Evolutionary conservation across 2,329 filamentous ascomycete species (phyloP).

Genomic region (Neocatenulostroma microsporum): DNA sequence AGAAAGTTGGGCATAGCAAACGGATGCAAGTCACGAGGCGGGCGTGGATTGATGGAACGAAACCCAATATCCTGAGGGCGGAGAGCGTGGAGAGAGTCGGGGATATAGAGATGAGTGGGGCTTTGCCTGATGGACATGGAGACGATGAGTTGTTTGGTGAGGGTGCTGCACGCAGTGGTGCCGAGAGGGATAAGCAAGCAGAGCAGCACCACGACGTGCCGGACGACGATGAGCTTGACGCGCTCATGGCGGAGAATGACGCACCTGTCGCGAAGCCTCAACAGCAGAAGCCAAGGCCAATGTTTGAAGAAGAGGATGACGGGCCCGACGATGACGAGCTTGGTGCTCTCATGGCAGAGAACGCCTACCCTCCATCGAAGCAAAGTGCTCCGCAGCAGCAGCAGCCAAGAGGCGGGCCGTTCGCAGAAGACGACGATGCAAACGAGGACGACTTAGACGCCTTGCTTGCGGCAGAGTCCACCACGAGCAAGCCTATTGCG

Average conservation of each 20-base stretch:
- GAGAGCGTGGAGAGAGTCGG: conserved; percentile 14
- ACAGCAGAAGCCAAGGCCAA: conserved; percentile 3
- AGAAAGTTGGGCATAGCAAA: conserved; percentile 85
- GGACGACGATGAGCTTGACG: conserved; percentile 15
- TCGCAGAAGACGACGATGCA: conserved; percentile 12
- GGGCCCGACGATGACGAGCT: conserved; percentile 14
- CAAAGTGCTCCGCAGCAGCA: not conserved
- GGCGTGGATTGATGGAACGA: conserved; percentile 75
- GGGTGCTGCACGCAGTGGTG: not conserved
- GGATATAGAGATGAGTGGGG: conserved; percentile 11
- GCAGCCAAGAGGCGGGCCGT: conserved; percentile 4
- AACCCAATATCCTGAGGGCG: conserved; percentile 37
- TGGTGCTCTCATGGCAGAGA: conserved; percentile 12
- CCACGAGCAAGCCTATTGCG: conserved; percentile 7
- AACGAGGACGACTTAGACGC: conserved; percentile 22
- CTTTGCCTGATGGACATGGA: not conserved
- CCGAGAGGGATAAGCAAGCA: not conserved
- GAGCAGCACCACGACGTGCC: conserved; percentile 8
- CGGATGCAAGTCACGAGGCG: conserved; percentile 64
- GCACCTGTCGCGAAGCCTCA: not conserved
- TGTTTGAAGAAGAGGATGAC: conserved; percentile 15
- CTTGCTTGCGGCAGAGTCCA: conserved; percentile 17
- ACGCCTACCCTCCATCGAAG: not conserved
- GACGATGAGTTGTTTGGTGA: conserved; percentile 6
- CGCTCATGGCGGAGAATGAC: conserved; percentile 8